A percentile compares a stretch with the other conserved stretches of the same genome.
Evolutionary conservation across 345 rosid species (phyloP).

Genomic region (Salix koriyanagi): DNA sequence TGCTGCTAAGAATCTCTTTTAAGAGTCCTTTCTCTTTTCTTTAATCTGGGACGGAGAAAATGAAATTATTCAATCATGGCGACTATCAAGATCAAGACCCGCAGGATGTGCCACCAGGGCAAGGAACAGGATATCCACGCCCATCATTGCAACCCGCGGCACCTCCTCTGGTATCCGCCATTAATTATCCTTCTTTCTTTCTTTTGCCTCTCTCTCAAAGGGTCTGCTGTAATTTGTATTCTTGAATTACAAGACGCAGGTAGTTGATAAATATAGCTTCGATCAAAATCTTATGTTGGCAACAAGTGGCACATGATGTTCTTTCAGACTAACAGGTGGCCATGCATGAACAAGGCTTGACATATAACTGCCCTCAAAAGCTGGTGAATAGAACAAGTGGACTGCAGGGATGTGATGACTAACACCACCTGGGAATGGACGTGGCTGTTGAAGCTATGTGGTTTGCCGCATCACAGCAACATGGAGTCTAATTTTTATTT

Average conservation of each 20-base stretch:
- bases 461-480: neutral
- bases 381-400: neutral
- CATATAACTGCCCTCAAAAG: neutral
- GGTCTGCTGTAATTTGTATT: neutral
- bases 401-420: neutral
- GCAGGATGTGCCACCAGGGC: slow-evolving; percentile 46
- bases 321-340: neutral
- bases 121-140: slow-evolving; percentile 38
- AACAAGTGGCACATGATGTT: neutral
- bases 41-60: too few species aligned
- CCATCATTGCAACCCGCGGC: slow-evolving; percentile 20
- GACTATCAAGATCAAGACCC: slow-evolving; percentile 18
- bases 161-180: slow-evolving; percentile 21
- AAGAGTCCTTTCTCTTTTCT: too few species aligned
- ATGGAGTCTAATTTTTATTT: neutral
- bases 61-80: too few species aligned
- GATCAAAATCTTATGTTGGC: neutral
- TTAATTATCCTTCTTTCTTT: neutral
- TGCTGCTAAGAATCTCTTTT: too few species aligned
- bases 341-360: neutral
- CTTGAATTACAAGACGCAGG: neutral
- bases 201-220: neutral
- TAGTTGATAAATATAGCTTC: too few species aligned
- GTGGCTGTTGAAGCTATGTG: neutral
- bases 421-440: neutral